A percentile compares a stretch with the other conserved stretches of the same genome.
Evolutionary conservation across 139 green algal species (phyloP).

Genomic region (Raphidocelis subcapitata): DNA sequence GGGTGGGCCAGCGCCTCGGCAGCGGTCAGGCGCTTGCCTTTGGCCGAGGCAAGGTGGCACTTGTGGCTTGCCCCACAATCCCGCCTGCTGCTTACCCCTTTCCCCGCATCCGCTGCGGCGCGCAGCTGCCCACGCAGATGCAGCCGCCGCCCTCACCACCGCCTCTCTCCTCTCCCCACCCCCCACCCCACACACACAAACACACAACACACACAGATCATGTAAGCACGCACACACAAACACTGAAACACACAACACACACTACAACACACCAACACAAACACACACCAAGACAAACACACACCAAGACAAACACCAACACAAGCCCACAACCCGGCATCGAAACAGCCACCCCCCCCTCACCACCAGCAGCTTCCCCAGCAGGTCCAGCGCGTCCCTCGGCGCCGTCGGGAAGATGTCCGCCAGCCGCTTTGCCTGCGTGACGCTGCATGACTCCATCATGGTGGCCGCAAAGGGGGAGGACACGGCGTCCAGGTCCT

Average conservation of each 20-base stretch:
- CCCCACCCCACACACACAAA: background rate
- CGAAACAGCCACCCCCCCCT: too few relatives aligned
- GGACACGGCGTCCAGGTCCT: constrained; percentile 84
- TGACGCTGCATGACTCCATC: constrained; percentile 79
- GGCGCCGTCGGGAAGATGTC: constrained; percentile 79
- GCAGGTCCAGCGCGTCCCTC: constrained; percentile 82
- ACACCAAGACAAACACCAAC: constrained; percentile 19
- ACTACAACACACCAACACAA: background rate
- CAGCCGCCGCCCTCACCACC: too few relatives aligned
- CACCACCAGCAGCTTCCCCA: constrained; percentile 75
- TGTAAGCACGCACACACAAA: background rate
- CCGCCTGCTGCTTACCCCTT: constrained; percentile 44
- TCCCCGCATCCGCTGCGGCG: background rate
- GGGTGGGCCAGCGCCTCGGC: constrained; percentile 91
- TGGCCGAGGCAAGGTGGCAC: too few relatives aligned
- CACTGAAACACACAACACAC: background rate
- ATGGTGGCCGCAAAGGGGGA: constrained; percentile 93
- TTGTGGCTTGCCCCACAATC: too few relatives aligned
- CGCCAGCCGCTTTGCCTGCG: constrained; percentile 49
- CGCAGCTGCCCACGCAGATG: too few relatives aligned
- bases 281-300: constrained; percentile 8
- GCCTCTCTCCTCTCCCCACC: too few relatives aligned
- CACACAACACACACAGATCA: background rate
- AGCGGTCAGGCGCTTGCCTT: constrained; percentile 86
- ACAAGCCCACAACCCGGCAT: background rate